A percentile compares a stretch with the other conserved stretches of the same genome.
These are phyloP conservation scores for Orbilia blumenaviensis DNA, from an alignment of 2,329 filamentous ascomycete species.

Conservation along the genomic window DNA sequence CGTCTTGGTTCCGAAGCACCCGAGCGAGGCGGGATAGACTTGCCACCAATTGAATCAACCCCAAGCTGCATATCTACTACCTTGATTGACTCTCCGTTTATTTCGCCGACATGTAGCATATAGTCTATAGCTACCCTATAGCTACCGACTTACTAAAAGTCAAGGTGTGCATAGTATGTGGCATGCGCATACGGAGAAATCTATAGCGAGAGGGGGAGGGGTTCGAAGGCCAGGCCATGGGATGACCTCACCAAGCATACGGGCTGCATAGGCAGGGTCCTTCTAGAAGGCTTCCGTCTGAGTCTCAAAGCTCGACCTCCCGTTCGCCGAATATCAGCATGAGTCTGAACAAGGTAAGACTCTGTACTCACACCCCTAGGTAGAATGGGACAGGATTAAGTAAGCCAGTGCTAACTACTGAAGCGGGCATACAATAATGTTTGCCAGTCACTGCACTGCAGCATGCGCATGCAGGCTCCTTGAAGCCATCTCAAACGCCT, in stretches of 20 bases:
- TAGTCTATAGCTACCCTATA: no score
- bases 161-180: no score
- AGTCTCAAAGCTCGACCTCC: constrained; percentile 20
- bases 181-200: no score
- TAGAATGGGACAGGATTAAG: not conserved
- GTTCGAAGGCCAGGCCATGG: no score
- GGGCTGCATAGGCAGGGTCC: constrained; percentile 5
- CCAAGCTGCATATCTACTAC: no score
- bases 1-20: constrained; percentile 14
- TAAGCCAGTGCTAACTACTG: no score
- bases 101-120: constrained; percentile 10
- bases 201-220: no score
- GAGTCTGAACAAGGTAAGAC: not conserved
- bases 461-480: not conserved
- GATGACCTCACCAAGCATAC: constrained; percentile 46
- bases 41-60: not conserved
- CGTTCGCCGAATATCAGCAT: constrained; percentile 11
- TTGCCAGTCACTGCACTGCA: not conserved
- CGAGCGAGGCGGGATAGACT: constrained; percentile 16
- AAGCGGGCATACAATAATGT: not conserved
- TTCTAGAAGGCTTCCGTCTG: constrained; percentile 46
- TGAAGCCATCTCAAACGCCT: not conserved
- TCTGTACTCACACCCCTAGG: not conserved
- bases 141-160: no score
- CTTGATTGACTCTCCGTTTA: no score